A percentile compares a stretch with the other conserved stretches of the same genome.
These are phyloP conservation scores for Claviceps cyperi DNA, from an alignment of 2,329 filamentous ascomycete genomes.

Conservation along the genomic window DNA sequence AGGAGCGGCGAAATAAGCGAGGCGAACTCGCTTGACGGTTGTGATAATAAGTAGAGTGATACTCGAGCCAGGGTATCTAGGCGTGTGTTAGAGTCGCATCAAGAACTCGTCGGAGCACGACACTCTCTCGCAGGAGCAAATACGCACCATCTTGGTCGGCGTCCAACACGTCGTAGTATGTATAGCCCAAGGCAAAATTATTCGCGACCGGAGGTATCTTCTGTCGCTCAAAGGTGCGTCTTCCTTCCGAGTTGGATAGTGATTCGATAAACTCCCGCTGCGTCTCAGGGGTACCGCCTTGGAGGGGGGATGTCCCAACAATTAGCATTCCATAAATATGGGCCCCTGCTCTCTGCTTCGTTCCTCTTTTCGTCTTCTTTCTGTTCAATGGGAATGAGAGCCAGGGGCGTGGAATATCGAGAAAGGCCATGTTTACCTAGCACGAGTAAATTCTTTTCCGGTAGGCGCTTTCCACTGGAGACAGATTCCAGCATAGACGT, in stretches of 20 bases:
- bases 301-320: constrained; percentile 2
- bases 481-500: constrained; percentile 83
- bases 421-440: constrained; percentile 40
- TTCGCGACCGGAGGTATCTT: constrained; percentile 73
- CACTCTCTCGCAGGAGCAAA: neutral
- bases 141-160: constrained; percentile 74
- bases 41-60: constrained; percentile 78
- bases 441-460: constrained; percentile 82
- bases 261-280: constrained; percentile 72
- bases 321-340: neutral
- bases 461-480: constrained; percentile 76
- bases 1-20: constrained; percentile 73
- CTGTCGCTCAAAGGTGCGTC: constrained; percentile 39
- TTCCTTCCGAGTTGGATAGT: constrained; percentile 38
- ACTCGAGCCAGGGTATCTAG: constrained; percentile 82
- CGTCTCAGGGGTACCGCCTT: constrained; percentile 68
- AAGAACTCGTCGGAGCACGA: neutral
- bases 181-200: constrained; percentile 83
- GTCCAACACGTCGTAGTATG: constrained; percentile 87
- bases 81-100: constrained; percentile 10
- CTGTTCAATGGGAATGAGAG: neutral
- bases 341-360: neutral
- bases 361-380: neutral
- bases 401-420: neutral
- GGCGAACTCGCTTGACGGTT: constrained; percentile 68